Base-by-base conservation (phyloP, 371 early-diverging fungal genomes). In the Entomophthora muscae region DNA sequence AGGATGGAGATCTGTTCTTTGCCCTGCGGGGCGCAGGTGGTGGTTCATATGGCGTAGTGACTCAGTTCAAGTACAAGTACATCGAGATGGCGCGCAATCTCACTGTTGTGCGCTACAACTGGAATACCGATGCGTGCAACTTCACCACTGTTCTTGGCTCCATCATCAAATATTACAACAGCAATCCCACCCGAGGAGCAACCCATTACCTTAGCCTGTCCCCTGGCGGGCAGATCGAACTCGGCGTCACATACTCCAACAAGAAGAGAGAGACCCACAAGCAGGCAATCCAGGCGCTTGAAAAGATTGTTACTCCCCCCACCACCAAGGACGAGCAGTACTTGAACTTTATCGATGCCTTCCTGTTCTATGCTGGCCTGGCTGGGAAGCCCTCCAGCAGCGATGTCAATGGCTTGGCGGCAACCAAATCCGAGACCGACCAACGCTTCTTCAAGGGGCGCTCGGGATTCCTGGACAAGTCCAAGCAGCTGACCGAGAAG, bases 11-110 rank as follows among this genome's bases (percentile, higher is more conserved):
- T 27, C 32, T 74, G 56, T 74, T 70, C 42, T 72, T 42, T 56
- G 74, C 72, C 0, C 52, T 74, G 24, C 64, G 74, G 26, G 74
- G 74, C 31, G 74, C 70, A 17, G 74, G 74, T 21, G 71, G 71
- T 52, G 68, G 71, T 31, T 70, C 68, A 27, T 73, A 57, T 53
- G 74, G 74, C 42, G 70, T 73, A 3, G 71, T 72, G 21, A 71
- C 69, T 29, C 64, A 70, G 13, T 70, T 72, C 59, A 66, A 57
- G n/a, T 24, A 65, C 62, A 33, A 32, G 3, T 64, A 63, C 12
- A 53, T 66, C 52, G 67, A 65, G 64, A 63, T 69, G 3, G 32
- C 67, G 1, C 5, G 29, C n/a, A 54, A 32, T 10, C 5, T 58
- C 17, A 58, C 21, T 21, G 59, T 58, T 21, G 24, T 22, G 3